A percentile compares a stretch with the other conserved stretches of the same genome.
Conservation (phyloP, 2,329 filamentous ascomycete genomes). For the Aspergillus quadricinctus region DNA sequence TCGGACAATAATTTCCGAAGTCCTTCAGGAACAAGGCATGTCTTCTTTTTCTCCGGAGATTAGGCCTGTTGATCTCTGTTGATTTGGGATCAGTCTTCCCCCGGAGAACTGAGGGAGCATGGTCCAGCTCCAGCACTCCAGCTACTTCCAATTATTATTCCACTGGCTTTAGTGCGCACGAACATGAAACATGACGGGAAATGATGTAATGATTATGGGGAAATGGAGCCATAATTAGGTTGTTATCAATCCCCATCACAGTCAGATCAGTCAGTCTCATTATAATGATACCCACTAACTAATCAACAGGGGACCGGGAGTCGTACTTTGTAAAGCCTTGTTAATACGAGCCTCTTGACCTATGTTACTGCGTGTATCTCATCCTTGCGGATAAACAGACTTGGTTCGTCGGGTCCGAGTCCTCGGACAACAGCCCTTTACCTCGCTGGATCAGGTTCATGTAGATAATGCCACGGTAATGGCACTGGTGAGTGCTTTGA, state of each 20-base stretch:
- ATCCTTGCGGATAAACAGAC: too few species aligned
- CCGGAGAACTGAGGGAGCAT: too few species aligned
- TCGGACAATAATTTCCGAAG: background rate
- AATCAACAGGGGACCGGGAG: too few species aligned
- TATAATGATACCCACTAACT: too few species aligned
- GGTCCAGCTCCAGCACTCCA: background rate
- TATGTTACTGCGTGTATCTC: too few species aligned
- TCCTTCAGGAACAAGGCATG: background rate
- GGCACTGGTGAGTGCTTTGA: too few species aligned
- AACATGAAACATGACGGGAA: background rate
- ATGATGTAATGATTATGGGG: background rate
- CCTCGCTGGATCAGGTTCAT: too few species aligned
- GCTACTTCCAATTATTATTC: background rate
- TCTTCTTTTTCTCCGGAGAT: background rate
- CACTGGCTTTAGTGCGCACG: background rate
- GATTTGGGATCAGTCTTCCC: background rate
- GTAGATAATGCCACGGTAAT: too few species aligned
- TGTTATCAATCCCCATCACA: background rate
- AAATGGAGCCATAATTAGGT: background rate
- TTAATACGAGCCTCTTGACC: too few species aligned
- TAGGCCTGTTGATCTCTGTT: background rate
- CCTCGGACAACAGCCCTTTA: too few species aligned
- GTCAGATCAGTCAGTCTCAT: background rate
- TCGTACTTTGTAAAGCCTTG: too few species aligned
- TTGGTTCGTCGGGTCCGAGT: too few species aligned